Conservation (phyloP, 2,329 filamentous ascomycete species). For the Setomelanomma holmii region DNA sequence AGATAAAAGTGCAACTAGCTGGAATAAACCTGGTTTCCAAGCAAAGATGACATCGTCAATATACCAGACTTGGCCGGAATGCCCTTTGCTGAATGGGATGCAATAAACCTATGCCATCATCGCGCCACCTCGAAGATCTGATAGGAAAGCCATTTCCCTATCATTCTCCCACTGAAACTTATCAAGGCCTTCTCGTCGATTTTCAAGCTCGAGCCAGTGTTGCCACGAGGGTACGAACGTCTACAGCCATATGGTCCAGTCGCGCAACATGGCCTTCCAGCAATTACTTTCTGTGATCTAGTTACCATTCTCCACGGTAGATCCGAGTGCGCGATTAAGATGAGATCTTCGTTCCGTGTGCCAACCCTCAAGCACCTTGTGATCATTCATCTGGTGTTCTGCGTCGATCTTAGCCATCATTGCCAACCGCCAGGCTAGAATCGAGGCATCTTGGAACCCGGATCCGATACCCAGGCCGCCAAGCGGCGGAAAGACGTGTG, state of each 20-base stretch:
- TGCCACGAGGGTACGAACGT: background rate
- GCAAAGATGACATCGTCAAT: background rate
- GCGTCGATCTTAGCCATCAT: background rate
- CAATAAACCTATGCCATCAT: background rate
- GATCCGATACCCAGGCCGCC: conserved; percentile 13
- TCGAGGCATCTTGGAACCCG: conserved; percentile 13
- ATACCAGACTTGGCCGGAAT: background rate
- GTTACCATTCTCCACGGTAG: background rate
- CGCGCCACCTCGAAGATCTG: background rate
- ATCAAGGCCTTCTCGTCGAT: background rate
- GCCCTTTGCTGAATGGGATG: background rate
- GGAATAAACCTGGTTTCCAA: background rate
- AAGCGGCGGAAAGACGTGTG: conserved; percentile 19
- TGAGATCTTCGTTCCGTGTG: background rate
- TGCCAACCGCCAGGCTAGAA: conserved; percentile 1
- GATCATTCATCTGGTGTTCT: background rate
- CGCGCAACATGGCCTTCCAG: background rate
- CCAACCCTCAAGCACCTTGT: background rate
- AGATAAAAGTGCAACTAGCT: background rate
- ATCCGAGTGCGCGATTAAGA: background rate
- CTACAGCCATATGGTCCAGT: background rate
- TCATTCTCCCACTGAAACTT: background rate
- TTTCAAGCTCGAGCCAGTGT: background rate
- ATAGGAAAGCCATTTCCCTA: background rate
- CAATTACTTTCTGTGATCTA: background rate